Conservation (phyloP, 129 eudicot genomes). For the Chrysanthemum seticuspe region DNA sequence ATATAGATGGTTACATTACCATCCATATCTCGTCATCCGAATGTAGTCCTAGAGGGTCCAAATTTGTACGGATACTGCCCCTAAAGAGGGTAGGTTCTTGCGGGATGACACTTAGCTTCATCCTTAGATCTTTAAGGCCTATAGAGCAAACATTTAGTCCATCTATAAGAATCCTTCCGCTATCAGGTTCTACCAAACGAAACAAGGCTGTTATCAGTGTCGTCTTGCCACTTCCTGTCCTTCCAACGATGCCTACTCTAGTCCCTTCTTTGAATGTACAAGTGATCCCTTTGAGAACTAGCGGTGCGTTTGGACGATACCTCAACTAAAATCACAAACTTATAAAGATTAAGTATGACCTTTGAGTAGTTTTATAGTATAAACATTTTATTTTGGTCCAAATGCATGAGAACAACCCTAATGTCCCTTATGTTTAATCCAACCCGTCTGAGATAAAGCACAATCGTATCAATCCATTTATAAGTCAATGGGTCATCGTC, state of each 20-base stretch:
- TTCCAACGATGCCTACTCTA: too few species aligned
- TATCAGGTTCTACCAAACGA: constrained; percentile 67
- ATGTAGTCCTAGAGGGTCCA: too few species aligned
- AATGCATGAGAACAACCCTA: neutral
- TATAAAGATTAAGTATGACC: neutral
- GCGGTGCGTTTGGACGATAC: constrained; percentile 78
- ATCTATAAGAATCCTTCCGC: constrained; percentile 14
- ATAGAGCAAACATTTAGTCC: too few species aligned
- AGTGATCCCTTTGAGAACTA: constrained; percentile 53
- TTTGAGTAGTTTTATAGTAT: neutral
- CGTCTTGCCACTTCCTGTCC: constrained; percentile 38
- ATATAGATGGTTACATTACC: constrained; percentile 29
- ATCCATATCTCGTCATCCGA: constrained; percentile 57
- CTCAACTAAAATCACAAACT: constrained; percentile 45
- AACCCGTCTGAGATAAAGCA: too few species aligned
- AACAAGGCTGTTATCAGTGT: constrained; percentile 74
- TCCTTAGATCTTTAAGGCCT: too few species aligned
- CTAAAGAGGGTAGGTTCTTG: too few species aligned
- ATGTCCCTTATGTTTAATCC: neutral
- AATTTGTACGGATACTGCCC: too few species aligned
- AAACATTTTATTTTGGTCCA: neutral
- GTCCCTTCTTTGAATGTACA: too few species aligned
- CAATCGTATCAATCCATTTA: too few species aligned
- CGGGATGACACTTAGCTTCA: too few species aligned
- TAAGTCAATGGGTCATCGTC: too few species aligned